Percentiles rank a stretch among this genome's conserved stretches.
phyloP scores from a whole-genome alignment of 768 basidiomycete species.

The Suillus subalutaceus region DNA sequence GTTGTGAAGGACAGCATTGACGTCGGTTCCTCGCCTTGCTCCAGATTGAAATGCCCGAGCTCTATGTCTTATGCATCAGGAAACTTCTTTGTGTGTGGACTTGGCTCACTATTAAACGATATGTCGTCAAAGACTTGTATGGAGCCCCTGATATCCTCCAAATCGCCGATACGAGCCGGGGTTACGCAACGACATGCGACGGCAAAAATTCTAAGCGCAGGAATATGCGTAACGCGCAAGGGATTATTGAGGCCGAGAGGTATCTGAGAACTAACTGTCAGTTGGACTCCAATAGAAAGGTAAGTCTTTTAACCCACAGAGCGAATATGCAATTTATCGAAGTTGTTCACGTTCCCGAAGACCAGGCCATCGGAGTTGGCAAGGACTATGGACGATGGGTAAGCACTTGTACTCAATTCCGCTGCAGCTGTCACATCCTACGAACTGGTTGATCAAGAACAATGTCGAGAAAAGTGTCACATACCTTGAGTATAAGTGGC shows the following conservation, averaged over 20 bases:
- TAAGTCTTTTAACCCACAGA: slow-evolving; percentile 49
- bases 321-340: slow-evolving; percentile 82
- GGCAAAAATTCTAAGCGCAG: slow-evolving; percentile 57
- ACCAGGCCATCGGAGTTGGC: slow-evolving; percentile 55
- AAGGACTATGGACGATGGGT: slow-evolving; percentile 59
- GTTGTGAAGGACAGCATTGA: slow-evolving; percentile 44
- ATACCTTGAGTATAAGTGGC: slow-evolving; percentile 71
- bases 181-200: slow-evolving; percentile 61
- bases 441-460: slow-evolving; percentile 12
- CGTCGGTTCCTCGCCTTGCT: slow-evolving; percentile 64
- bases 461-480: slow-evolving; percentile 9
- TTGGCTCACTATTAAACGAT: slow-evolving; percentile 60
- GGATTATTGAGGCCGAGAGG: slow-evolving; percentile 76
- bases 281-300: slow-evolving; percentile 1
- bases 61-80: slow-evolving; percentile 19
- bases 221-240: slow-evolving; percentile 63
- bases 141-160: slow-evolving; percentile 49
- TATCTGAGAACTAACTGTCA: slow-evolving; percentile 45
- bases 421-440: slow-evolving; percentile 59
- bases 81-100: neutral
- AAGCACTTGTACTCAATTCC: slow-evolving; percentile 49
- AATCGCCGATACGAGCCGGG: slow-evolving; percentile 57
- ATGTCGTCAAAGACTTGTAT: slow-evolving; percentile 70
- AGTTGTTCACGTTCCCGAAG: slow-evolving; percentile 66
- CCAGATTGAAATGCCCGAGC: slow-evolving; percentile 33